Evolutionary conservation across 2,329 filamentous ascomycete species (phyloP), one percentile per base, ranked within the genome.

Genomic region (Talaromyces amestolkiae): DNA sequence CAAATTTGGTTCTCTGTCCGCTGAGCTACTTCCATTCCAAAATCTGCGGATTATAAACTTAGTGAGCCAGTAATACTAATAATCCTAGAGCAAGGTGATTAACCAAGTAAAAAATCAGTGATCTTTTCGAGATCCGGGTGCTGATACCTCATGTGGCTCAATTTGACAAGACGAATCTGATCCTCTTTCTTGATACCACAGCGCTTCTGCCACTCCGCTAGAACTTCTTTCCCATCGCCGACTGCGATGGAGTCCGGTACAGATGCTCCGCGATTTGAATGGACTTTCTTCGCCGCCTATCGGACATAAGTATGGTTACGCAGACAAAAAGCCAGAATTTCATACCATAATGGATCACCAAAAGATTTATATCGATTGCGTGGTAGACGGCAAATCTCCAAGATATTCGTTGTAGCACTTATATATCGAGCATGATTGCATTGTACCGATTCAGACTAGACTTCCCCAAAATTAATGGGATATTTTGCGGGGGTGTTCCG

Each of bases 101-200:
- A 10, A 64, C 62, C 54, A 10, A 59, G 35, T 19, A 64, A 17
- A 11, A 64, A 64, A 2, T 9, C 8, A 1, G 80, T 83, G 53
- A 84, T 84, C 64, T 78, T 73, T 24, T 78, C 74, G 3, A 85
- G 73, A 65, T 85, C 79, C 0, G 82, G 80, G 67, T 85, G 83
- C 66, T 84, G 82, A 69, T 86, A 86, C 1, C 83, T 78, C 82
- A 85, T 84, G 66, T 85, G 83, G 1, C 78, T 77, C 4, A 85
- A 67, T 65, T 81, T 81, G 7, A 76, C 79, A 22, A 86, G 71
- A 65, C 79, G 77, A 68, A 85, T 78, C 66, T 84, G 82, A 35
- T 77, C 73, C 56, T 75, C 68, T 17, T 71, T 69, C 66, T 84
- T 77, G 72, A 85, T 83, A 17, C 67, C 65, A 19, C 61, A 65